Conservation (phyloP, 305 asterid genomes). For the Fraxinus albicans region DNA sequence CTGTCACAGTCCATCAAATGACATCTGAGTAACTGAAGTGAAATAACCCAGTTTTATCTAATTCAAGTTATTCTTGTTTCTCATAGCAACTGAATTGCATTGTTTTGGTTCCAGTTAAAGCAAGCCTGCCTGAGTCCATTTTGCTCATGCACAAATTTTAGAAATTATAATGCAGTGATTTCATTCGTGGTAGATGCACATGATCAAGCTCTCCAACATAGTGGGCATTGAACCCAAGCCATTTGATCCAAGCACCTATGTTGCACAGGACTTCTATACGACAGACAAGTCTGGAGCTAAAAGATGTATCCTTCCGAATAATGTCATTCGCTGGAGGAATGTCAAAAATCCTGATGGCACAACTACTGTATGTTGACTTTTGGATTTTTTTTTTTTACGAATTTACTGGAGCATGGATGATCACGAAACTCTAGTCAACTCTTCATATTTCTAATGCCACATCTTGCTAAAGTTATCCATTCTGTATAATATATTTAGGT, state of each 20-base stretch:
- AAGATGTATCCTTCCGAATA: conserved; percentile 46
- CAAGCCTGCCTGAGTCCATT: neutral
- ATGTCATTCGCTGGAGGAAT: conserved; percentile 54
- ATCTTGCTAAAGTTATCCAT: neutral
- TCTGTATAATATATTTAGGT: neutral
- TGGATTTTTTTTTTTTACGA: neutral
- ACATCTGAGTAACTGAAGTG: neutral
- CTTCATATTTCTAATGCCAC: neutral
- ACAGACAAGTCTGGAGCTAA: conserved; percentile 53
- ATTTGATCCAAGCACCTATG: conserved; percentile 52
- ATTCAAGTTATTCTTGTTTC: neutral
- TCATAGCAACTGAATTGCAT: neutral
- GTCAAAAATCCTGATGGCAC: conserved; percentile 50
- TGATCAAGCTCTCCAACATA: conserved; percentile 55
- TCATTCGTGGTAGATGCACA: conserved; percentile 45
- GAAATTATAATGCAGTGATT: neutral
- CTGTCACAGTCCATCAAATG: neutral
- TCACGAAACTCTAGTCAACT: neutral
- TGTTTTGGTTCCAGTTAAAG: neutral
- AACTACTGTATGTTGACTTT: conserved; percentile 39
- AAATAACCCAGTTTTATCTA: neutral
- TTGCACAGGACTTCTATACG: conserved; percentile 44
- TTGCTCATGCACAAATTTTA: neutral
- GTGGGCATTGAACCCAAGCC: conserved; percentile 58
- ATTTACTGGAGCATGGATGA: neutral